Evolutionary conservation across 1,284 basidiomycete genomes (phyloP), one percentile per base, ranked within the genome.

Genomic region (Naganishia cerealis): DNA sequence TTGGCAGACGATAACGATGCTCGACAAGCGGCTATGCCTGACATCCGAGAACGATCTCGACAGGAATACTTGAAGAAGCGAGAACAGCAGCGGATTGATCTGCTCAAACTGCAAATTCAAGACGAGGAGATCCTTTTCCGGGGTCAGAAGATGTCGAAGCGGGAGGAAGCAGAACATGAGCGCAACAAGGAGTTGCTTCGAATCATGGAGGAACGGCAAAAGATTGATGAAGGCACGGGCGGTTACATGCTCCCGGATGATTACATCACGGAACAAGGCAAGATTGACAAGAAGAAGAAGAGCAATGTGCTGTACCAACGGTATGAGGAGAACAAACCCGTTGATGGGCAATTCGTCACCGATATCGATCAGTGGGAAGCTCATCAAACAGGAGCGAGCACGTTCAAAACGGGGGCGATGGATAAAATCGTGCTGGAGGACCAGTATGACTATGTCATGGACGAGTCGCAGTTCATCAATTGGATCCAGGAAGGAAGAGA

Each of bases 201-300:
- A 57, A 86, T 99, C 39, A 94, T 96, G 68, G 94, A 99, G 80
- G 94, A 95, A 77, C 87, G 94, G 24, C 85, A 94, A 71, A 89
- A 87, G 76, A 96, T 99, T 71, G 91, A 94, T 77, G 94, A 96
- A 82, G 91, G 92, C 71, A 91, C 86, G 79, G 94, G 96, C 71
- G 94, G 94, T 5, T 97, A 97, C 75, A 90, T 90, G 82, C 85
- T 96, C 46, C 94, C 94, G 0, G 94, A 96, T 74, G 95, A 99
- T 81, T 99, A 99, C 77, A 86, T 98, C 75, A 99, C 95, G 0
- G 95, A 97, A 76, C 92, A 97, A 79, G 96, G 96, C n/a, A 95
- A 94, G 80, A 91, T 99, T 71, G 94, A 99, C 85, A 90, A 88
- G 81, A 94, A 96, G 83, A 94, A 93, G 82, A 95, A 97, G 78